phyloP scores from a whole-genome alignment of 2,329 filamentous ascomycete species.

The Talaromyces atroroseus region DNA sequence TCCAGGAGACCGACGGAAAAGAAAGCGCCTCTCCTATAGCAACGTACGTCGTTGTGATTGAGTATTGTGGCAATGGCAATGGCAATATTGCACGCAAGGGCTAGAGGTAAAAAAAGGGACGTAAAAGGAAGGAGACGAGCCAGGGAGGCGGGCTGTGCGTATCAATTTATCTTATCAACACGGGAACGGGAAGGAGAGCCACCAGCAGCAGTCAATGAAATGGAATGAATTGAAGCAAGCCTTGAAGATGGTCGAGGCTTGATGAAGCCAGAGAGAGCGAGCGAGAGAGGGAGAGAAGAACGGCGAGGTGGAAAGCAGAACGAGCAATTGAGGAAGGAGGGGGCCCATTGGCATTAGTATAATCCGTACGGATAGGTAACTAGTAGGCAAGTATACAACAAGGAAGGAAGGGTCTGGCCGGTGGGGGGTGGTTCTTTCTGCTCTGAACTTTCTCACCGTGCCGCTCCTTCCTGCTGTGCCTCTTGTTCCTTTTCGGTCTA shows the following conservation, averaged over 20 bases:
- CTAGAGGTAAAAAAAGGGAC: constrained; percentile 6
- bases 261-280: background rate
- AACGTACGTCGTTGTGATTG: background rate
- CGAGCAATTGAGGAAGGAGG: background rate
- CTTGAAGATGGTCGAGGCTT: background rate
- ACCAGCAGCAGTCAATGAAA: constrained; percentile 24
- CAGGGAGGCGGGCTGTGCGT: background rate
- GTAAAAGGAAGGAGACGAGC: background rate
- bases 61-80: background rate
- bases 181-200: constrained; percentile 16
- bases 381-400: background rate
- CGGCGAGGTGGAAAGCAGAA: no score
- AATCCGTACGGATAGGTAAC: background rate
- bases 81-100: constrained; percentile 7
- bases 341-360: background rate
- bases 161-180: constrained; percentile 1
- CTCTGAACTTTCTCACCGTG: background rate
- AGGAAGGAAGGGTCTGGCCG: constrained; percentile 8
- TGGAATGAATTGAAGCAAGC: background rate
- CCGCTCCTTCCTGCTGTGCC: background rate
- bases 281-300: constrained; percentile 10
- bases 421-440: background rate
- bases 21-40: background rate
- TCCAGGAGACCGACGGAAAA: background rate
- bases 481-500: background rate